Conservation (phyloP, 2,329 filamentous ascomycete genomes). For the Claviceps quebecensis region DNA sequence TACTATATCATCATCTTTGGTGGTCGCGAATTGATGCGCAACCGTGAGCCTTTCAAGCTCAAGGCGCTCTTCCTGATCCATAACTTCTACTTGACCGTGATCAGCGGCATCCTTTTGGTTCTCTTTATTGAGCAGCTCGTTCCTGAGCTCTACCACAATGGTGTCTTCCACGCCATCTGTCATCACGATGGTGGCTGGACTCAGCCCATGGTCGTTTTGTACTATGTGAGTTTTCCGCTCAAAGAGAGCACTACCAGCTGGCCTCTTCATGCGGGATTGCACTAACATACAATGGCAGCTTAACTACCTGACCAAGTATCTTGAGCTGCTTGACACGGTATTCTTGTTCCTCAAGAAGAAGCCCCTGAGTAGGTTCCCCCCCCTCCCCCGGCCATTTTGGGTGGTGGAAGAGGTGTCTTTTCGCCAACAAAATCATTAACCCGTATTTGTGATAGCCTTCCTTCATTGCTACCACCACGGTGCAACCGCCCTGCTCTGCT, state of each 20-base stretch:
- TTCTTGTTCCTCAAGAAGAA: constrained; percentile 99
- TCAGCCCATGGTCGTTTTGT: constrained; percentile 78
- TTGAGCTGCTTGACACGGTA: constrained; percentile 87
- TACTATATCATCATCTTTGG: constrained; percentile 95
- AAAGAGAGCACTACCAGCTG: background rate
- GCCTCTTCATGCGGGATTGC: background rate
- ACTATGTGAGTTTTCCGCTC: constrained; percentile 60
- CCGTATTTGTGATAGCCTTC: constrained; percentile 49
- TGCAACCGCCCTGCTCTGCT: constrained; percentile 92
- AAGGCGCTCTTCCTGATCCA: constrained; percentile 86
- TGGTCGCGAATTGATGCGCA: constrained; percentile 83
- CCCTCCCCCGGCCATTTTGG: too few relatives aligned
- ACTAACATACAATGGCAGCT: constrained; percentile 41
- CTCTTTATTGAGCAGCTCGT: constrained; percentile 88
- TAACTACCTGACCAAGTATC: constrained; percentile 96
- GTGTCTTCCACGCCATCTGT: constrained; percentile 85
- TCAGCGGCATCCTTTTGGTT: constrained; percentile 66
- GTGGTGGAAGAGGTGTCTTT: background rate
- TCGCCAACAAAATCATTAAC: constrained; percentile 6
- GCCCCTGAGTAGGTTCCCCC: constrained; percentile 49
- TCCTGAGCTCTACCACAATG: constrained; percentile 64
- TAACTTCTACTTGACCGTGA: constrained; percentile 84
- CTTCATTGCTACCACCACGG: constrained; percentile 98
- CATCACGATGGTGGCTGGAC: constrained; percentile 75
- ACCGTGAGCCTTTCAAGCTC: constrained; percentile 71